A percentile compares a stretch with the other conserved stretches of the same genome.
Evolutionary conservation across 140 eudicot genomes (phyloP).

Genomic region (Flaveria floridana): DNA sequence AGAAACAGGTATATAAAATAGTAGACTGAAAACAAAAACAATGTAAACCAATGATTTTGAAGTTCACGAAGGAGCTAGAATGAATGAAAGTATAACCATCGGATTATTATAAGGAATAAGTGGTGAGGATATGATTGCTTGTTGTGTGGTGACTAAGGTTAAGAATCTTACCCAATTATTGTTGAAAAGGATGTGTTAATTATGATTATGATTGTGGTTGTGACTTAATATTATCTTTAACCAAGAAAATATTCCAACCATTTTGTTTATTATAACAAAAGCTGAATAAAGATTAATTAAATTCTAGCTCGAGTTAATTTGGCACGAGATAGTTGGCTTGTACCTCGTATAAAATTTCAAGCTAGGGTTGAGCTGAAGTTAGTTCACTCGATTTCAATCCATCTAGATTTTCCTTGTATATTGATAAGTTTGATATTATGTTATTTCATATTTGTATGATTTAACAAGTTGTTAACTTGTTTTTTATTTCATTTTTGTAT

Average conservation of each 20-base stretch:
- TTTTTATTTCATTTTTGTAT: no score
- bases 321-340: no score
- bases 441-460: no score
- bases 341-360: no score
- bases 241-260: neutral
- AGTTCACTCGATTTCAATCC: no score
- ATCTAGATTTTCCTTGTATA: no score
- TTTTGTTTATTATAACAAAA: neutral
- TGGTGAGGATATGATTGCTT: slow-evolving; percentile 23
- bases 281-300: neutral
- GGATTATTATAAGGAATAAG: slow-evolving; percentile 1
- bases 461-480: neutral
- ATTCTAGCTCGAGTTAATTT: no score
- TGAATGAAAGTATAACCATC: neutral
- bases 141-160: slow-evolving; percentile 30
- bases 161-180: slow-evolving; percentile 18
- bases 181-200: slow-evolving; percentile 27
- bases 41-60: neutral
- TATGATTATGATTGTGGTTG: slow-evolving; percentile 16
- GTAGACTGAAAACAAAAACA: neutral
- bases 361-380: no score
- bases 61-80: neutral
- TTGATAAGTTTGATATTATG: no score
- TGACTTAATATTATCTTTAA: neutral
- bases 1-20: neutral